A percentile compares a stretch with the other conserved stretches of the same genome.
These are phyloP conservation scores for Cutaneotrichosporon sp. DNA, from an alignment of 1,284 basidiomycete genomes.

Conservation along the genomic window DNA sequence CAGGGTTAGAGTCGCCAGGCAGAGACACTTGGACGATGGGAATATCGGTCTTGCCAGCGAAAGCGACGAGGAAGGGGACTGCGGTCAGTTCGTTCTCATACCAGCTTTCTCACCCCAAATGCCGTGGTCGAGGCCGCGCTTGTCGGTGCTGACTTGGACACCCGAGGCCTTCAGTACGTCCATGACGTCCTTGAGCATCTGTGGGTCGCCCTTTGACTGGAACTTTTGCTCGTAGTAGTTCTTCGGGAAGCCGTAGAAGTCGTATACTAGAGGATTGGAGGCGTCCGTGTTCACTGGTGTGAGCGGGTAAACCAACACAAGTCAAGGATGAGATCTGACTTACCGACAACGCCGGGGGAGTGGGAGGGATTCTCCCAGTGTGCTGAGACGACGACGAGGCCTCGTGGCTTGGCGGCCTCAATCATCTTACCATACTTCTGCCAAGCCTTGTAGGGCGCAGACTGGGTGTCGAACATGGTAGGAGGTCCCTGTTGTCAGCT, in stretches of 20 bases:
- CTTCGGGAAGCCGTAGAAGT: conserved; percentile 51
- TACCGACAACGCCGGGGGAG: conserved; percentile 28
- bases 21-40: conserved; percentile 50
- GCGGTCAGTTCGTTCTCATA: conserved; percentile 28
- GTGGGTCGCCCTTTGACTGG: conserved; percentile 23
- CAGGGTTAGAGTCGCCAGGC: conserved; percentile 38
- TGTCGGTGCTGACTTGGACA: conserved; percentile 23
- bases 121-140: conserved; percentile 51
- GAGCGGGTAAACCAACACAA: not conserved
- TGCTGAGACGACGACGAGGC: conserved; percentile 49
- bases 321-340: conserved; percentile 10
- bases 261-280: conserved; percentile 49
- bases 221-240: conserved; percentile 49
- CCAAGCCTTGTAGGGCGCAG: conserved; percentile 49
- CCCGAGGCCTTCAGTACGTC: conserved; percentile 30
- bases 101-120: conserved; percentile 43
- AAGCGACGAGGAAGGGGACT: conserved; percentile 50
- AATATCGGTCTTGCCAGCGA: conserved; percentile 38
- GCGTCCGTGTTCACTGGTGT: conserved; percentile 41
- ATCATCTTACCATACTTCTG: conserved; percentile 41
- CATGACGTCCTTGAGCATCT: conserved; percentile 31
- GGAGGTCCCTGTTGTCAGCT: conserved; percentile 43
- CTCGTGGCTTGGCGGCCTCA: conserved; percentile 33
- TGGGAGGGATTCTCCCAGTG: conserved; percentile 49
- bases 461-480: conserved; percentile 46